Evolutionary conservation across 2,329 filamentous ascomycete species (phyloP).

Genomic region (Ceratocystis cubensis): DNA sequence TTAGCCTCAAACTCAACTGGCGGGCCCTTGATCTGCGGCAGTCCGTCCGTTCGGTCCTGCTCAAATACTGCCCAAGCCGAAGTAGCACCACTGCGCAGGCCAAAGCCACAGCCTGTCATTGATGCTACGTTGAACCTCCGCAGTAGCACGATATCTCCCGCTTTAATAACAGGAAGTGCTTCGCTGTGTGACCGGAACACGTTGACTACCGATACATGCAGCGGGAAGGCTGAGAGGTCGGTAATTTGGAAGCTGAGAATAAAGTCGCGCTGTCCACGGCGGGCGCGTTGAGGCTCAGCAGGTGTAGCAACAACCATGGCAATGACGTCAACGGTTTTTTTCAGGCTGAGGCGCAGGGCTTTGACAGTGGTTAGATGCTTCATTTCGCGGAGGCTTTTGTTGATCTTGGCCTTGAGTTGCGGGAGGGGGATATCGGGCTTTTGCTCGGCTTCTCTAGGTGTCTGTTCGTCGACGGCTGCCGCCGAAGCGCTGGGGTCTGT

Average conservation of each 20-base stretch:
- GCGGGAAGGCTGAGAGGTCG: conserved; percentile 42
- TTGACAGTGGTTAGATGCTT: conserved; percentile 43
- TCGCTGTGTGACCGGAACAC: conserved; percentile 47
- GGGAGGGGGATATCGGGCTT: conserved; percentile 23
- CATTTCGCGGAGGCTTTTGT: conserved; percentile 37
- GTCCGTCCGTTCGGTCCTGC: conserved; percentile 28
- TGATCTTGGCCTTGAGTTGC: conserved; percentile 35
- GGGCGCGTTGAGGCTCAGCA: conserved; percentile 40
- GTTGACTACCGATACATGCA: conserved; percentile 40
- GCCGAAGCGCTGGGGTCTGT: not conserved
- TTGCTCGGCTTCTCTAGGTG: conserved; percentile 23
- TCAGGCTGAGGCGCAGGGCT: conserved; percentile 32
- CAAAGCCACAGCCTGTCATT: conserved; percentile 43
- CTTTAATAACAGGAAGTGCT: conserved; percentile 41
- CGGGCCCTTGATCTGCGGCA: conserved; percentile 45
- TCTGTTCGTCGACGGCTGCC: not conserved
- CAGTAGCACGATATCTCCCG: conserved; percentile 47
- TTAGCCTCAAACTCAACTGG: conserved; percentile 43
- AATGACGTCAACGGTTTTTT: conserved; percentile 38
- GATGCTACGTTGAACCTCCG: conserved; percentile 43
- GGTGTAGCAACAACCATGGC: conserved; percentile 42
- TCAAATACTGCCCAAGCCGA: conserved; percentile 54
- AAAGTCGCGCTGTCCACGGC: conserved; percentile 46
- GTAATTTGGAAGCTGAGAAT: conserved; percentile 46
- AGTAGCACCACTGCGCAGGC: conserved; percentile 40